phyloP scores from a whole-genome alignment of 352 stramenopile genomes.

The Phytophthora multivora region DNA sequence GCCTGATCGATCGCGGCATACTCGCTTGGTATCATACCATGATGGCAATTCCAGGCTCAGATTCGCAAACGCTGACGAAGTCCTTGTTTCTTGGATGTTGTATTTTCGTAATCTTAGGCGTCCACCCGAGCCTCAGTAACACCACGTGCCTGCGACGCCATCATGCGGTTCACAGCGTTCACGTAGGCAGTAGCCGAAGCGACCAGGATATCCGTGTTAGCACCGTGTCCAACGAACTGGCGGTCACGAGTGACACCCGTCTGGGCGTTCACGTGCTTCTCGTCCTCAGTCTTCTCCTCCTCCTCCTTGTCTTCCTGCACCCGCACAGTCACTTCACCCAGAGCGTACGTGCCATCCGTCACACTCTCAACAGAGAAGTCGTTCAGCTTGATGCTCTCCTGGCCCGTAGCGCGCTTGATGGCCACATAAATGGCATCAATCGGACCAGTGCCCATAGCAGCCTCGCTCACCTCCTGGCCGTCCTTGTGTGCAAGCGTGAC shows the following conservation, averaged over 20 bases:
- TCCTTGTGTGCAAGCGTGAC: conserved; percentile 90
- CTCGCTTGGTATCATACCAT: conserved; percentile 8
- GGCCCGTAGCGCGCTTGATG: conserved; percentile 84
- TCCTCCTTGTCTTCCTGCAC: conserved; percentile 70
- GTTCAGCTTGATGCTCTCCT: conserved; percentile 85
- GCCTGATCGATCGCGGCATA: background rate
- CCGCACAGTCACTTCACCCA: conserved; percentile 88
- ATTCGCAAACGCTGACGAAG: conserved; percentile 5
- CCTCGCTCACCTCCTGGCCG: conserved; percentile 88
- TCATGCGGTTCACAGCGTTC: conserved; percentile 87
- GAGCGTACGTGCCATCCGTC: conserved; percentile 84
- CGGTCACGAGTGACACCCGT: conserved; percentile 78
- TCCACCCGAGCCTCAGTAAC: conserved; percentile 38
- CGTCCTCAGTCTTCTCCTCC: conserved; percentile 52
- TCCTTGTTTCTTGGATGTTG: conserved; percentile 29
- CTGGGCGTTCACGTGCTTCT: conserved; percentile 87
- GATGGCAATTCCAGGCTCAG: conserved; percentile 12
- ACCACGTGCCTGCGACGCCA: conserved; percentile 69
- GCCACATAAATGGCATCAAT: conserved; percentile 90
- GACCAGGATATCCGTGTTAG: conserved; percentile 91
- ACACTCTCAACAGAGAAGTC: conserved; percentile 90
- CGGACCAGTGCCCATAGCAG: conserved; percentile 85
- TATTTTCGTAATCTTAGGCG: conserved; percentile 40
- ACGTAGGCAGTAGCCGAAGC: conserved; percentile 88
- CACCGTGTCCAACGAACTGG: conserved; percentile 89